phyloP scores from a whole-genome alignment of 1,284 basidiomycete species.

The Melampsora americana region DNA sequence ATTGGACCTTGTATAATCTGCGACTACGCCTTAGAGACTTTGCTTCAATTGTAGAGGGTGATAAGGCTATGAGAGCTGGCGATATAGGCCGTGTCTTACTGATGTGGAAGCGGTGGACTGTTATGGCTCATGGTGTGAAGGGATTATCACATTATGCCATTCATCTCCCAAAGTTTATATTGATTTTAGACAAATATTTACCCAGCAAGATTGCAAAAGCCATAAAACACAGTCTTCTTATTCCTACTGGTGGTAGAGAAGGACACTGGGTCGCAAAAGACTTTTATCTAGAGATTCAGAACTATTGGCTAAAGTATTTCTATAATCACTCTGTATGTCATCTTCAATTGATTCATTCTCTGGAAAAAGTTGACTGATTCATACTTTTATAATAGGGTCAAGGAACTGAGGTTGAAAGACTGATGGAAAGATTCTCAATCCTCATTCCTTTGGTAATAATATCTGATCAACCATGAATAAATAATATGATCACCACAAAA shows the following conservation, averaged over 20 bases:
- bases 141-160: slow-evolving; percentile 4
- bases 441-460: not conserved
- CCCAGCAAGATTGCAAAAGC: not conserved
- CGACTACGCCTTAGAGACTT: not conserved
- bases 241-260: slow-evolving; percentile 2
- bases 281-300: slow-evolving; percentile 17
- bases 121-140: slow-evolving; percentile 25
- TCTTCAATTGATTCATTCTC: not conserved
- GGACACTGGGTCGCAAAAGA: slow-evolving; percentile 14
- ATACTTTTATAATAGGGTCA: not conserved
- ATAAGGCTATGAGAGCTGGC: slow-evolving; percentile 1
- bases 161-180: too few species aligned
- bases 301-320: slow-evolving; percentile 16
- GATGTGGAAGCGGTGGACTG: slow-evolving; percentile 16
- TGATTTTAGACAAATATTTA: not conserved
- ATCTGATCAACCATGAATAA: too few species aligned
- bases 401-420: not conserved
- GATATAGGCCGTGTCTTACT: slow-evolving; percentile 15
- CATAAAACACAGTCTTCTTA: not conserved
- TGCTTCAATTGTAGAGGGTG: not conserved
- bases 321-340: not conserved
- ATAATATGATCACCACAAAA: too few species aligned
- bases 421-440: not conserved
- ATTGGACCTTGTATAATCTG: slow-evolving; percentile 3
- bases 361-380: not conserved